A percentile compares a stretch with the other conserved stretches of the same genome.
Evolutionary conservation across 257 asterid species (phyloP).

Genomic region (Rubia yunnanensis): DNA sequence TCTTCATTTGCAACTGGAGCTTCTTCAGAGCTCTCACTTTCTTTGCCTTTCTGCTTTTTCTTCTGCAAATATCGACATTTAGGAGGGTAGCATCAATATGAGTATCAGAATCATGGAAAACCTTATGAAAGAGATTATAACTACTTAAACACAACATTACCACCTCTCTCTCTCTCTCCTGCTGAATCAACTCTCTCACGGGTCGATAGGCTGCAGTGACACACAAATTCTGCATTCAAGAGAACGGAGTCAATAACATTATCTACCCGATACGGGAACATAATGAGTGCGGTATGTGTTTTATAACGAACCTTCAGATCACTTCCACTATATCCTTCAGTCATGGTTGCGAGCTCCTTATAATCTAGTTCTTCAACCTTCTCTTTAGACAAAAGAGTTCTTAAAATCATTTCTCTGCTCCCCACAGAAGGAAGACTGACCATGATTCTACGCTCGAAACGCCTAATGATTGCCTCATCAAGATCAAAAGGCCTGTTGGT

Average conservation of each 20-base stretch:
- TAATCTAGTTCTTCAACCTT: conserved; percentile 63
- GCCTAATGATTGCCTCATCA: conserved; percentile 97
- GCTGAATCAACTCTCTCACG: conserved; percentile 76
- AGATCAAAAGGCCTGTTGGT: conserved; percentile 97
- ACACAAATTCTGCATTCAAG: conserved; percentile 67
- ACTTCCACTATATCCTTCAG: conserved; percentile 95
- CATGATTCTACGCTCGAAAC: conserved; percentile 98
- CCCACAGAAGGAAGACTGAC: conserved; percentile 83
- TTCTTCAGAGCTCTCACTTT: conserved; percentile 38
- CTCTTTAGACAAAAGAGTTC: conserved; percentile 77
- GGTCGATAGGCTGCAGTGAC: conserved; percentile 91
- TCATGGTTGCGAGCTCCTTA: conserved; percentile 74
- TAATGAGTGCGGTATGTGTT: conserved; percentile 1
- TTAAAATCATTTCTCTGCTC: conserved; percentile 81
- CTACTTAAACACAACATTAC: conserved; percentile 20
- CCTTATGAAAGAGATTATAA: neutral
- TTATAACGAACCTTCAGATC: conserved; percentile 78
- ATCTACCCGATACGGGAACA: conserved; percentile 3
- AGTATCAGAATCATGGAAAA: neutral
- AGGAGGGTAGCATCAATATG: conserved; percentile 3
- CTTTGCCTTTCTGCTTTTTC: conserved; percentile 38
- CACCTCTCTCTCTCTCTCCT: conserved; percentile 64
- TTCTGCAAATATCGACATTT: conserved; percentile 30
- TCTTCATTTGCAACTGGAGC: conserved; percentile 36
- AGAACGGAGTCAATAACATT: conserved; percentile 18